Base-by-base conservation (phyloP, 768 basidiomycete species). In the Phylloporus rhodoxanthus region DNA sequence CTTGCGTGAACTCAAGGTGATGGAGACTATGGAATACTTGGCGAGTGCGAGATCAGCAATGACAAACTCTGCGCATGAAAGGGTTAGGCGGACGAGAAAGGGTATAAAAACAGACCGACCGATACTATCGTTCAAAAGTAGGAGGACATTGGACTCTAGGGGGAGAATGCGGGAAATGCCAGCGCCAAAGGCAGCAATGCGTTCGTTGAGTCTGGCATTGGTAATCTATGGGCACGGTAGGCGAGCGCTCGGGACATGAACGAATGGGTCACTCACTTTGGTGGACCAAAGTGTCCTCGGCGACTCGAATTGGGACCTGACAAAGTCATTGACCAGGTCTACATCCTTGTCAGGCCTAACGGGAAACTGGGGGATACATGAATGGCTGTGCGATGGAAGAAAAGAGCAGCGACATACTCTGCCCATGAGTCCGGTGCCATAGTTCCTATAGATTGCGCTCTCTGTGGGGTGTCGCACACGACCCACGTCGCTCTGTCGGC, bases 361-460 rank as follows among this genome's bases (percentile, higher is more conserved):
- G 17, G 88, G 84, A 58, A 92, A 86, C 90, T 92, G 59, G 20
- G 33, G 39, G 9, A n/a, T 20, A 7, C 7, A 38, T 57, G 39
- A 55, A 36, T 2, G 45, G 14, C n/a, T 23, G 19, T 34, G 17
- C 13, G 34, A 45, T 56, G 46, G 41, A 57, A 49, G 19, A n/a
- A 15, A 11, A 8, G n/a, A 72, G 79, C 10, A 9, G 14, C 4
- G 28, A 72, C 80, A 66, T 68, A 84, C 91, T 72, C 85, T 81
- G 59, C 80, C 92, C 80, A 82, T 78, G 50, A 88, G 72, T 13
- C 89, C 89, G 21, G 87, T 91, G 13, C 86, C 80, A 74, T 93
- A 96, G 71, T 89, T 91, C 60, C 94, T 80, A 67, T 94, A 95
- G 14, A 93, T 73, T 0, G 91, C 89, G 58, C 89, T 92, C 70